A percentile compares a stretch with the other conserved stretches of the same genome.
These are phyloP conservation scores for Fistulinella prunicolor DNA, from an alignment of 768 basidiomycete genomes.

Conservation along the genomic window DNA sequence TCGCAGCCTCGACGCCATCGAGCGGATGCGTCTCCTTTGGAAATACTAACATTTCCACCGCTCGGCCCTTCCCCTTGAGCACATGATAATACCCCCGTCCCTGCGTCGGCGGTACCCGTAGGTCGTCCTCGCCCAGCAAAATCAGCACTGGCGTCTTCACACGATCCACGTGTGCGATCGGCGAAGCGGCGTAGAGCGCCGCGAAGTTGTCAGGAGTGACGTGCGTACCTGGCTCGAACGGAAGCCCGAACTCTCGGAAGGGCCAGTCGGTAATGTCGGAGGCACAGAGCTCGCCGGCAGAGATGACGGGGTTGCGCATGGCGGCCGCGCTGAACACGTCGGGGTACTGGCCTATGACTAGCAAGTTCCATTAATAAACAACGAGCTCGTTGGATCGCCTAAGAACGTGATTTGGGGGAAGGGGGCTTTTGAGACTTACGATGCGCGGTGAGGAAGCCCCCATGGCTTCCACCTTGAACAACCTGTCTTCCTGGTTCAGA, in stretches of 20 bases:
- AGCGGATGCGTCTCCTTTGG: slow-evolving; percentile 61
- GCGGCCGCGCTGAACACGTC: slow-evolving; percentile 59
- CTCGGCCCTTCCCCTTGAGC: slow-evolving; percentile 44
- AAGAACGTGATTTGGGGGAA: too few relatives aligned
- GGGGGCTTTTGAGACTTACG: slow-evolving; percentile 39
- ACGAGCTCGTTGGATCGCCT: too few relatives aligned
- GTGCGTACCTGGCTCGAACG: slow-evolving; percentile 33
- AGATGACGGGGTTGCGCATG: slow-evolving; percentile 69
- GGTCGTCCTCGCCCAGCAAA: slow-evolving; percentile 57
- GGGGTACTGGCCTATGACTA: slow-evolving; percentile 65
- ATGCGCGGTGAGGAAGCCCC: slow-evolving; percentile 61
- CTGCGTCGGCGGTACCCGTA: slow-evolving; percentile 61
- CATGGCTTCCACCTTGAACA: slow-evolving; percentile 66
- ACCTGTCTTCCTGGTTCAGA: slow-evolving; percentile 52
- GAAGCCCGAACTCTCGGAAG: slow-evolving; percentile 40
- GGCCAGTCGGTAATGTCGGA: slow-evolving; percentile 74
- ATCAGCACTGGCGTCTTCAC: slow-evolving; percentile 56
- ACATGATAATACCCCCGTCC: slow-evolving; percentile 64
- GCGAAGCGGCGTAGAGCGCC: slow-evolving; percentile 48
- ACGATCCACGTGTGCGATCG: slow-evolving; percentile 50
- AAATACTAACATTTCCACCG: slow-evolving; percentile 59
- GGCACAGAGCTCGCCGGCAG: slow-evolving; percentile 49
- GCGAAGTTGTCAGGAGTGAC: slow-evolving; percentile 46
- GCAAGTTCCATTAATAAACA: neutral
- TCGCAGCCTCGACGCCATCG: slow-evolving; percentile 61